Base-by-base conservation (phyloP, 805 yeast species). In the Metschnikowia koreensis region DNA sequence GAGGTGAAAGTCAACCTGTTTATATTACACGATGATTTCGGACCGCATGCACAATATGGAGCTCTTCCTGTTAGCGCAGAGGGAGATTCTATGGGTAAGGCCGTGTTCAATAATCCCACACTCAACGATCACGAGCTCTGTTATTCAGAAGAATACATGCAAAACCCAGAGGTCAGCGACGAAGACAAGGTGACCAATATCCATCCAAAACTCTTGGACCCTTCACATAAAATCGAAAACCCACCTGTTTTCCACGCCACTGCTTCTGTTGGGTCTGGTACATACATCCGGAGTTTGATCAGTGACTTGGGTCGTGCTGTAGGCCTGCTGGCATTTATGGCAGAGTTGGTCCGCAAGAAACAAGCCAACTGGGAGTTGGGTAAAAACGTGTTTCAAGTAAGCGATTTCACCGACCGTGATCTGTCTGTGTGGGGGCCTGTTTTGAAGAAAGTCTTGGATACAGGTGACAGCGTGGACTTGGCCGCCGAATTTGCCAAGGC, bases 181-280 rank as follows among this genome's bases (percentile, higher is more conserved):
- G 65, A 65, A 29, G 76, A 77, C 15, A 67, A 67, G 13, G 69
- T 71, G 46, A 74, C 73, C 3, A 70, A 72, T 6, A 63, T 64
- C 1, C 67, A 72, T 15, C 74, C 81, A 5, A 66, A 64, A 22
- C 66, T 69, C 1, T 57, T 79, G n/a, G 61, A 66, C 11, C 73
- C 70, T 1, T 73, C 68, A 11, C 74, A 74, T 17, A 52, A 59
- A 1, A 73, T 72, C 2, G 78, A 73, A 1, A 75, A 79, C 55
- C 83, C 89, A 2, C 94, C 96, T 1, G 60, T 86, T 45, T 61
- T 93, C 27, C 92, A 87, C 60, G 81, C 94, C 58, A 80, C 78
- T 13, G 81, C 96, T 4, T 79, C 81, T 36, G 99, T 93, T 0
- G 87, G 97, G 1, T 90, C 97, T 0, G 99, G 99, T 1, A 94